Conservation (phyloP, 192 early-diverging fungal species). For the Coemansia sp. region DNA sequence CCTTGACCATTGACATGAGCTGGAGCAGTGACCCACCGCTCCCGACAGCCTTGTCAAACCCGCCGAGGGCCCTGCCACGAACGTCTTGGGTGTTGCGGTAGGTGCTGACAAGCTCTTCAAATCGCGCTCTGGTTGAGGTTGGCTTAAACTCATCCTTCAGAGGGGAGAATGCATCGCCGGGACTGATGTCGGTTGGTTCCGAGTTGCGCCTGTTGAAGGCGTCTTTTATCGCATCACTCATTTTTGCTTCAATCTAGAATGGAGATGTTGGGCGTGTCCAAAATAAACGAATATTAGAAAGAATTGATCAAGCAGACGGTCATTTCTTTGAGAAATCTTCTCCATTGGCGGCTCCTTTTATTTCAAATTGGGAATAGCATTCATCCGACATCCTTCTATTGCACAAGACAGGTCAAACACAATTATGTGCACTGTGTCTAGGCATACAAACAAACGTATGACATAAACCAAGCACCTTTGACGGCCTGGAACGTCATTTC, state of each 20-base stretch:
- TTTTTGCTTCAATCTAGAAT: background rate
- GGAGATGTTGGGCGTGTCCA: background rate
- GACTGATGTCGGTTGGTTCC: constrained; percentile 32
- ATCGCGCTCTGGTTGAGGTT: constrained; percentile 44
- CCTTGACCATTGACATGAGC: constrained; percentile 31
- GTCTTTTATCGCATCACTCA: background rate
- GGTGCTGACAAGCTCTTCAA: constrained; percentile 50
- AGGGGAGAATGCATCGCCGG: constrained; percentile 27
- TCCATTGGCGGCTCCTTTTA: background rate
- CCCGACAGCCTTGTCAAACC: constrained; percentile 22
- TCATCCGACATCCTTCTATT: background rate
- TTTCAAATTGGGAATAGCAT: background rate
- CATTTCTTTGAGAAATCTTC: background rate
- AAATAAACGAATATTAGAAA: too few species aligned
- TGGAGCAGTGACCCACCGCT: constrained; percentile 26
- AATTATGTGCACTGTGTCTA: background rate
- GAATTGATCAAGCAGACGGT: background rate
- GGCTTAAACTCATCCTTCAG: constrained; percentile 41
- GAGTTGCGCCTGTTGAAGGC: constrained; percentile 27
- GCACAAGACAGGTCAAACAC: too few species aligned
- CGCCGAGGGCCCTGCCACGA: constrained; percentile 20
- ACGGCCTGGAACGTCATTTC: too few species aligned
- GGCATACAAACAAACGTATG: background rate
- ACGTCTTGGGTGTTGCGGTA: constrained; percentile 38
- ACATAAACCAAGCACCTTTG: background rate